Evolutionary conservation across 371 early-diverging fungal genomes (phyloP), one percentile per base, ranked within the genome.

Genomic region (Thermomucor indicae-seudaticae): DNA sequence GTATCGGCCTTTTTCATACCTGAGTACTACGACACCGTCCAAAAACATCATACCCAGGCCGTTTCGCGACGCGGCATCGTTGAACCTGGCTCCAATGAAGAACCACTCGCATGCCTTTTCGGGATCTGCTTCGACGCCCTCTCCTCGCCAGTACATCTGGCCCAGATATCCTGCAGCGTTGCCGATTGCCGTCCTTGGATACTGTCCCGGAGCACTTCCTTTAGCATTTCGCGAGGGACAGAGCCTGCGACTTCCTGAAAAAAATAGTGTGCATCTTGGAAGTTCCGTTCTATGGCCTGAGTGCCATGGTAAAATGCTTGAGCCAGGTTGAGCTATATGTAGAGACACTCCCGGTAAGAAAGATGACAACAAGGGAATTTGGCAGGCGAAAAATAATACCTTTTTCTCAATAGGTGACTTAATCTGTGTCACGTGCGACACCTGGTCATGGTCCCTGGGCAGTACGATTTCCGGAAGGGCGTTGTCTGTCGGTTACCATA

Each of bases 91-190:
- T 4, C 91, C 95, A 2, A 76, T 51, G 24, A 67, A 62, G 60
- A 95, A 93, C 89, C 92, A 96, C 34, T 64, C 28, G 17, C 78
- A 48, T 0, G 97, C 97, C 10, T 64, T 76, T 4, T 50, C 57
- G 4, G 80, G 67, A 53, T 81, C 69, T 10, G 51, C 67, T 3
- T 68, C 46, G n/a, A 84, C 86, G 20, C 93, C 93, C 58, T 95
- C 96, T 28, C 96, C 98, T 35, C 97, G 84, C 86, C 86, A 79
- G 55, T 88, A 82, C 95, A 97, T 96, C n/a, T 71, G 55, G 0
- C 96, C 97, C 10, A 91, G 53, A 50, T 84, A 80, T 0, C 88
- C 90, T 6, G 91, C 88, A 0, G 93, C 90, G 51, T 84, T 64
- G 3, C 89, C 89, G 17, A 75, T 63, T 0, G 48, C 52, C 64